Evolutionary conservation across 345 rosid species (phyloP).

Genomic region (Zanthoxylum bungeanum): DNA sequence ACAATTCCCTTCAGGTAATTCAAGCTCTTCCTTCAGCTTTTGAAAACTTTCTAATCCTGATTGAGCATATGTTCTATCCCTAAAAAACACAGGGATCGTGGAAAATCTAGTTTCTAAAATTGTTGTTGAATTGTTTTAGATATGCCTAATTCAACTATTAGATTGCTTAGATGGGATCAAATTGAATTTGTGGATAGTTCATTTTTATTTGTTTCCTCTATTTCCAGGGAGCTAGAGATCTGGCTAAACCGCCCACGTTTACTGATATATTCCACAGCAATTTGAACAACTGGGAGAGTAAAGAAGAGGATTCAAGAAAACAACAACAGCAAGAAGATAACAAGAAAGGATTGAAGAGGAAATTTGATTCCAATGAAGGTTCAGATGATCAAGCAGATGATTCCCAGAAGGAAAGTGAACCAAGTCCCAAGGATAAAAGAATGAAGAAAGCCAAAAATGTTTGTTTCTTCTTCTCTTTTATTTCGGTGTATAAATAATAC

Average conservation of each 20-base stretch:
- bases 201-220: constrained; percentile 7
- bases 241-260: constrained; percentile 76
- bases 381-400: constrained; percentile 35
- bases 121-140: not conserved
- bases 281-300: constrained; percentile 30
- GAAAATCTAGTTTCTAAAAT: not conserved
- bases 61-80: not conserved
- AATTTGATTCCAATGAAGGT: constrained; percentile 42
- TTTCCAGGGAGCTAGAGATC: constrained; percentile 72
- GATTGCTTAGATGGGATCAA: not conserved
- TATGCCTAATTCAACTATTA: not conserved
- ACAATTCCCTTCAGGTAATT: constrained; percentile 80
- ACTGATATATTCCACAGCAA: constrained; percentile 61
- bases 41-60: not conserved
- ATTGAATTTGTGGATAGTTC: not conserved
- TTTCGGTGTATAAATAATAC: not conserved
- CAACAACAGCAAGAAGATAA: constrained; percentile 26
- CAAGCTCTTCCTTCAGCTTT: not conserved
- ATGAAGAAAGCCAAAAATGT: constrained; percentile 77
- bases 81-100: not conserved
- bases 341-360: constrained; percentile 59
- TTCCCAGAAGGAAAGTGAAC: constrained; percentile 32
- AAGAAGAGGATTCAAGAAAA: constrained; percentile 21
- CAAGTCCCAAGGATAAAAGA: constrained; percentile 38
- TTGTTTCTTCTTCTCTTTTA: constrained; percentile 11